Evolutionary conservation across 495 filamentous ascomycete species (phyloP).

Genomic region (Hypomontagnella submonticulosa): DNA sequence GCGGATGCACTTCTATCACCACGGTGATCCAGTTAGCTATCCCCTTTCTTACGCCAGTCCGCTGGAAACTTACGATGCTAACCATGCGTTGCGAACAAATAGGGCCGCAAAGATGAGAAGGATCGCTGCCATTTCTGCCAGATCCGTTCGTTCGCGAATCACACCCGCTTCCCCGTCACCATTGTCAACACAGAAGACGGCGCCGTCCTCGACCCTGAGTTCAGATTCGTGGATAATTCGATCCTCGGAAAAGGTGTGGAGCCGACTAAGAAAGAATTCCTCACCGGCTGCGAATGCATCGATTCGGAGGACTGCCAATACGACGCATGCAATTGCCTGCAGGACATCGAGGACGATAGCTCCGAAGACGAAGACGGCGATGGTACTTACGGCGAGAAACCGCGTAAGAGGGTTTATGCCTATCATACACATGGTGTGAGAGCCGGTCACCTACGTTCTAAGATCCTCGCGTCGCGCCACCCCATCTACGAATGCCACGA

Average conservation of each 20-base stretch:
- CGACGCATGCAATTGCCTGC: constrained; percentile 62
- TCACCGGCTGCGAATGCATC: constrained; percentile 64
- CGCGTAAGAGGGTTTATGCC: constrained; percentile 52
- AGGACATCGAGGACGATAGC: constrained; percentile 58
- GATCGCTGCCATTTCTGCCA: constrained; percentile 62
- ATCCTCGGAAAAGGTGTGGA: constrained; percentile 58
- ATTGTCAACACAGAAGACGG: constrained; percentile 61
- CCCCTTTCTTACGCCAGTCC: neutral
- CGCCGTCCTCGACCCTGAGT: constrained; percentile 58
- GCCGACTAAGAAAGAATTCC: constrained; percentile 59
- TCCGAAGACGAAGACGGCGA: constrained; percentile 32
- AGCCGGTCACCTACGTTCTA: constrained; percentile 55
- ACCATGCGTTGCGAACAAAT: neutral
- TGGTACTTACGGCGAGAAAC: constrained; percentile 7
- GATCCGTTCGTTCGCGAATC: constrained; percentile 58
- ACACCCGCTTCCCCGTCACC: constrained; percentile 54
- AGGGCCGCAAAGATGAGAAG: constrained; percentile 45
- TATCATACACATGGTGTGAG: constrained; percentile 57
- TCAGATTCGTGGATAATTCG: constrained; percentile 64
- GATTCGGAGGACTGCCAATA: constrained; percentile 60
- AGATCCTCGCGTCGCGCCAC: constrained; percentile 62
- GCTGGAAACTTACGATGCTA: constrained; percentile 1
- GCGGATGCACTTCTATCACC: constrained; percentile 55
- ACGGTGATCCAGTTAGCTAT: constrained; percentile 50
- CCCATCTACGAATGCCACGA: constrained; percentile 87